Evolutionary conservation across 768 basidiomycete genomes (phyloP), one percentile per base, ranked within the genome.

Genomic region (Filobasidium wieringae): DNA sequence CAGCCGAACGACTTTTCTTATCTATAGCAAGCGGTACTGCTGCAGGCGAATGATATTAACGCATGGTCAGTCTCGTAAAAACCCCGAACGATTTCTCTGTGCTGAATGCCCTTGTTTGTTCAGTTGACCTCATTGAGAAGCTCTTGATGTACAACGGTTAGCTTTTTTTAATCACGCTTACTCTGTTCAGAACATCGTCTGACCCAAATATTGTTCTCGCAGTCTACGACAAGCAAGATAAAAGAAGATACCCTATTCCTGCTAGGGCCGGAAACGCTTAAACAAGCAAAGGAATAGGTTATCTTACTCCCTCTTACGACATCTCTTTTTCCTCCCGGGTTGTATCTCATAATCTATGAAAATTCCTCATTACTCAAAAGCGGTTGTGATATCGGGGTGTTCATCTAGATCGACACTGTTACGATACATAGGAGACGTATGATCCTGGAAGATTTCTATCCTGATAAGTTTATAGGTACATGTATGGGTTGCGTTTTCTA

Each of bases 21-120:
- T 57, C 14, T 19, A 1, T 49, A 70, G 71, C 43, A 92, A 88
- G 74, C 78, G 93, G 55, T 97, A 97, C 69, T 97, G 93, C 75
- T 96, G 93, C 75, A 80, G 92, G 45, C 82, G 93, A 47, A 97
- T 96, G 93, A 88, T 97, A 5, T 77, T 96, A 54, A 96, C 93
- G 0, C 93, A 97, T 72, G 69, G 73, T 74, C 36, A 55, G 71
- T 58, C 19, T 3, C 9, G 7, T 52, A 8, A 33, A 22, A 32
- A 2, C 51, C 60, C 62, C 63, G 14, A 31, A 14, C 15, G 31
- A 31, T 22, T 22, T 37, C 22, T 11, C 11, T 22, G 61, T 64
- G 29, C 19, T 22, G 17, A 15, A 2, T 29, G n/a, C n/a, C 22
- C 14, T 36, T 50, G 15, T 45, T 39, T 30, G 11, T 27, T 45